Evolutionary conservation across 805 yeast genomes (phyloP).

Genomic region (Candida odintsovae): DNA sequence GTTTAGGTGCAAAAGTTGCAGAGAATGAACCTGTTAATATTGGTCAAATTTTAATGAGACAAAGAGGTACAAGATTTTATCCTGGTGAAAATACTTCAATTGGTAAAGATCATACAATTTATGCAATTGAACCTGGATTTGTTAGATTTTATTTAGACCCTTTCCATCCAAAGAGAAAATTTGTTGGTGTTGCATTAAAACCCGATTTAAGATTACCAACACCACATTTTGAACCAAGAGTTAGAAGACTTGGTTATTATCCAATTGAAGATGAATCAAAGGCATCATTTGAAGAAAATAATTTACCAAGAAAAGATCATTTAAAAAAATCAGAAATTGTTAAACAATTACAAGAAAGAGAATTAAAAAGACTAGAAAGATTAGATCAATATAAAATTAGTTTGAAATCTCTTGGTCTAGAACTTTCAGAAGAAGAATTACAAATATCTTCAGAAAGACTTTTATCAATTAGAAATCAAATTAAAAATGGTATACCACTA

Average conservation of each 20-base stretch:
- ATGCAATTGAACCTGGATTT: conserved; percentile 87
- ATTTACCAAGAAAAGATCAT: conserved; percentile 63
- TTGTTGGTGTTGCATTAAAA: conserved; percentile 79
- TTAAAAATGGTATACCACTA: conserved; percentile 52
- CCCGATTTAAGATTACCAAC: conserved; percentile 67
- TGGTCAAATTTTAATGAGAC: conserved; percentile 88
- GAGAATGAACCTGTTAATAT: conserved; percentile 70
- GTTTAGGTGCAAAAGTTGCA: conserved; percentile 84
- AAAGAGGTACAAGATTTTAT: conserved; percentile 89
- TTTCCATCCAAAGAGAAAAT: conserved; percentile 88
- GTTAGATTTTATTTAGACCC: conserved; percentile 92
- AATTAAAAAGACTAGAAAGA: conserved; percentile 29
- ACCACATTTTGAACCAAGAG: conserved; percentile 85
- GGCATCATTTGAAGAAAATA: conserved; percentile 54
- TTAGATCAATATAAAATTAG: conserved; percentile 26
- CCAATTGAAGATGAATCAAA: conserved; percentile 42
- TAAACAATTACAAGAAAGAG: conserved; percentile 35
- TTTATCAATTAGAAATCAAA: conserved; percentile 43
- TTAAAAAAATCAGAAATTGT: conserved; percentile 49
- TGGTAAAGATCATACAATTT: conserved; percentile 91
- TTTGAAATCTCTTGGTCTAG: conserved; percentile 22
- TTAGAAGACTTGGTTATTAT: conserved; percentile 75
- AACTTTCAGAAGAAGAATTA: conserved; percentile 27
- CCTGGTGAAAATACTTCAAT: conserved; percentile 91
- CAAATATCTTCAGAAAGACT: conserved; percentile 47